Evolutionary conservation across 192 early-diverging fungal genomes (phyloP).

Genomic region (Powellomyces hirtus): DNA sequence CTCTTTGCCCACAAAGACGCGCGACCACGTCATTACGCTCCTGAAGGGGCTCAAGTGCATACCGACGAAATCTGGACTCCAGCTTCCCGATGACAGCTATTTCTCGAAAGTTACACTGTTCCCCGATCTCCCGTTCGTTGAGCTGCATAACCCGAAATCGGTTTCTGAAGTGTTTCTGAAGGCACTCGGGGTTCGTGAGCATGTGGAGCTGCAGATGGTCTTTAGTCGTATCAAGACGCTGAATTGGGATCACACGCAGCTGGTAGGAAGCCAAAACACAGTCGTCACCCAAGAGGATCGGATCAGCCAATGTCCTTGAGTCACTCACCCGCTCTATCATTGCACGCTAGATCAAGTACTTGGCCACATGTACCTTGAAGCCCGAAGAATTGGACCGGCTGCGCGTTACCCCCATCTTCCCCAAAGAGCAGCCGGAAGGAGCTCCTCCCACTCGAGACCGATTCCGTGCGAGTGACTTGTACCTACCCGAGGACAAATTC

Average conservation of each 20-base stretch:
- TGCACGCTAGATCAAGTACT: constrained; percentile 64
- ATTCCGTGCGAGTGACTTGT: constrained; percentile 63
- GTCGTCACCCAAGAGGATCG: too few species aligned
- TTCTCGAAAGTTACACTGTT: constrained; percentile 79
- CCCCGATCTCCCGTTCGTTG: constrained; percentile 74
- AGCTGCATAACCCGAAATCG: constrained; percentile 48
- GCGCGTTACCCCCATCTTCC: constrained; percentile 65
- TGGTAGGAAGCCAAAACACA: constrained; percentile 38
- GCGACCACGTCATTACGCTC: constrained; percentile 31
- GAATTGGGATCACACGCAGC: constrained; percentile 80
- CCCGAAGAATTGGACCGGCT: constrained; percentile 60
- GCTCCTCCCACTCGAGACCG: constrained; percentile 29
- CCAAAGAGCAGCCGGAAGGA: constrained; percentile 32
- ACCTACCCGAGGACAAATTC: constrained; percentile 60
- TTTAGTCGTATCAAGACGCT: constrained; percentile 76
- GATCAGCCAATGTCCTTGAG: too few species aligned
- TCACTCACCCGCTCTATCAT: too few species aligned
- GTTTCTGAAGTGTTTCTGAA: constrained; percentile 59
- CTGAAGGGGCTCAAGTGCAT: constrained; percentile 55
- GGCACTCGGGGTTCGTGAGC: constrained; percentile 77
- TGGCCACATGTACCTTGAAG: constrained; percentile 69
- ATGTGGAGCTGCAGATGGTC: constrained; percentile 80
- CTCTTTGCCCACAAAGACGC: constrained; percentile 18
- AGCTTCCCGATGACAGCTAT: constrained; percentile 68
- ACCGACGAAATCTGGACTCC: constrained; percentile 68